Evolutionary conservation across 129 eudicot genomes (phyloP), one percentile per base, ranked within the genome.

Genomic region (Daucus carota): DNA sequence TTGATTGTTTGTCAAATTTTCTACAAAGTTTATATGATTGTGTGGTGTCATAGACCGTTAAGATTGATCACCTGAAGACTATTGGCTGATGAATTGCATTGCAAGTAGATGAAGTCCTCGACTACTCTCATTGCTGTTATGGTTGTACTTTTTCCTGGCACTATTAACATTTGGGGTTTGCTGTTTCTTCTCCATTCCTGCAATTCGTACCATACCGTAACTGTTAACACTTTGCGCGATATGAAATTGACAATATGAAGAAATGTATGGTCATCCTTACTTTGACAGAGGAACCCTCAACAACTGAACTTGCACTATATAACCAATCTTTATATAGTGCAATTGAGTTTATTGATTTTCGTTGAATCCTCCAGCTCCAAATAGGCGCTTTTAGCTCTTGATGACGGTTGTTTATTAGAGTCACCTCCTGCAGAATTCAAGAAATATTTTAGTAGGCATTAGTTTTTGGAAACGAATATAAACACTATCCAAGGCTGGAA

Each of bases 91-190:
- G 85, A 72, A 47, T 76, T 86, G 83, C 83, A 84, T 65, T 78
- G 83, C 63, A 92, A 77, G 85, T 92, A 92, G 67, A 92, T 84
- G 80, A 92, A 92, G 70, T 92, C 97, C 80, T 92, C 97, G n/a
- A 92, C 92, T 42, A 89, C 84, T 77, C 77, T 87, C 96, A 92
- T 92, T 72, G 91, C 92, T 33, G 84, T 50, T 73, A 92, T 81
- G 67, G 76, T 80, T 75, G 88, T 60, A 75, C 82, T 86, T 80
- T 81, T 85, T 74, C 89, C 96, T 9, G 87, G 84, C 70, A 71
- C 45, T 73, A 92, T 74, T 31, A 84, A 84, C 81, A 85, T 86
- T 79, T 85, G 96, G 50, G 90, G 86, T 67, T 79, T 84, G 62
- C 73, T 79, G 38, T 80, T 77, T 76, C 78, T 84, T 85, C 87